phyloP scores from a whole-genome alignment of 371 early-diverging fungal genomes.

The Syncephalastrum monosporum region DNA sequence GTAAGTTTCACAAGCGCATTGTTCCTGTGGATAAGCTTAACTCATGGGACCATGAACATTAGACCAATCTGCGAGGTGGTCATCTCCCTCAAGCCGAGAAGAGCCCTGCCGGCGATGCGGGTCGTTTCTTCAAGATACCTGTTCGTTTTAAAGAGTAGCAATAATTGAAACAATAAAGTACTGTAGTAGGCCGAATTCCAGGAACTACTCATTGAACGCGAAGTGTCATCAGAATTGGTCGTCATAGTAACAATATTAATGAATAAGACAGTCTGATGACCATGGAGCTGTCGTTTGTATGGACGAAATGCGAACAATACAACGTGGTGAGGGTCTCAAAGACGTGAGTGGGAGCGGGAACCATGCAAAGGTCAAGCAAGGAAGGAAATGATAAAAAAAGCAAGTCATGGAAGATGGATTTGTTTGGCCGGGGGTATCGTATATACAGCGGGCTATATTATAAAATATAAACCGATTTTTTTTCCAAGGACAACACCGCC shows the following conservation, averaged over 20 bases:
- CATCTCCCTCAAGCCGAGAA: slow-evolving; percentile 17
- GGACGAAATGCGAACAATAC: no score
- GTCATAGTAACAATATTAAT: not conserved
- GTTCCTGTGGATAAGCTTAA: not conserved
- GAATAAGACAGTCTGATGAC: not conserved
- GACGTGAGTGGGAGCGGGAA: slow-evolving; percentile 1
- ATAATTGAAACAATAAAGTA: not conserved
- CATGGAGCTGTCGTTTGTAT: no score
- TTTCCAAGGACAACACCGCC: slow-evolving; percentile 6
- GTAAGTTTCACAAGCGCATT: slow-evolving; percentile 15
- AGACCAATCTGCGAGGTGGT: slow-evolving; percentile 29
- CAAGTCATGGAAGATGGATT: no score
- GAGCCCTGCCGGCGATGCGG: slow-evolving; percentile 7
- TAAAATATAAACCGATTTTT: slow-evolving; percentile 7
- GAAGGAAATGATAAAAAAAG: no score
- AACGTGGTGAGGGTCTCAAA: not conserved
- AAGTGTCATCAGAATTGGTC: not conserved
- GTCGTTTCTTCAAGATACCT: slow-evolving; percentile 23
- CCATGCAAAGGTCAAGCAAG: not conserved
- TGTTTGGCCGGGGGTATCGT: slow-evolving; percentile 5
- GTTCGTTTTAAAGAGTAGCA: slow-evolving; percentile 14
- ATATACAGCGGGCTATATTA: not conserved
- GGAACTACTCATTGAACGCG: not conserved
- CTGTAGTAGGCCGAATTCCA: not conserved
- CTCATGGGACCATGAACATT: not conserved